A percentile compares a stretch with the other conserved stretches of the same genome.
These are phyloP conservation scores for Aureobasidium melanogenum DNA, from an alignment of 2,329 filamentous ascomycete species.

Conservation along the genomic window DNA sequence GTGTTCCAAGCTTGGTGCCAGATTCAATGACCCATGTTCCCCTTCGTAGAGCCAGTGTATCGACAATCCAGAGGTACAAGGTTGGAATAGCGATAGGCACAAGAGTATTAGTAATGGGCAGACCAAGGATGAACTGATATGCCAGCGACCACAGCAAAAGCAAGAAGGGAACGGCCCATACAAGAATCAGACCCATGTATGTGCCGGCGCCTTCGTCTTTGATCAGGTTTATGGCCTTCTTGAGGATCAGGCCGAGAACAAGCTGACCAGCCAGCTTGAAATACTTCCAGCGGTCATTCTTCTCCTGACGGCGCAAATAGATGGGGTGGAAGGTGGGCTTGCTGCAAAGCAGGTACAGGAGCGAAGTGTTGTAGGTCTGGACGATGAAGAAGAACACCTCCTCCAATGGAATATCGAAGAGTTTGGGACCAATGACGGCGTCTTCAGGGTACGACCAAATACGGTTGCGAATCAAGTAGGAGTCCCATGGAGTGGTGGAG, in stretches of 20 bases:
- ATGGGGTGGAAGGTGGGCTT: constrained; percentile 52
- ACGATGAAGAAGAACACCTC: constrained; percentile 72
- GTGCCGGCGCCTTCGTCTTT: constrained; percentile 43
- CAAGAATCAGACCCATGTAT: constrained; percentile 61
- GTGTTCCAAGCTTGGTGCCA: constrained; percentile 56
- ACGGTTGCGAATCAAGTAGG: constrained; percentile 57
- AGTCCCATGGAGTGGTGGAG: constrained; percentile 68
- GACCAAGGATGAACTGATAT: constrained; percentile 52
- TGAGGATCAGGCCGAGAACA: constrained; percentile 36
- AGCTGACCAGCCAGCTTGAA: constrained; percentile 43
- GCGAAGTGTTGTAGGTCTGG: constrained; percentile 63
- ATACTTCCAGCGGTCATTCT: constrained; percentile 28
- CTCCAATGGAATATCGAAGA: constrained; percentile 59
- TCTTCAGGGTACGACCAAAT: constrained; percentile 64
- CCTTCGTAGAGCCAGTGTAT: constrained; percentile 56
- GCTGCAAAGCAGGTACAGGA: constrained; percentile 59
- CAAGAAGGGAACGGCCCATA: constrained; percentile 60
- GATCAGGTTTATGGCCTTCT: constrained; percentile 39
- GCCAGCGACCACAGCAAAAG: constrained; percentile 55
- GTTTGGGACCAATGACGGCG: constrained; percentile 53
- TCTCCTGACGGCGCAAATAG: constrained; percentile 39
- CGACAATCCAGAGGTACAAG: constrained; percentile 62
- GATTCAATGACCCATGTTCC: constrained; percentile 65
- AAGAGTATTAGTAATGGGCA: constrained; percentile 50
- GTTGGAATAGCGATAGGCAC: constrained; percentile 56